Evolutionary conservation across 495 filamentous ascomycete genomes (phyloP).

Genomic region (Haplographium delicatum): DNA sequence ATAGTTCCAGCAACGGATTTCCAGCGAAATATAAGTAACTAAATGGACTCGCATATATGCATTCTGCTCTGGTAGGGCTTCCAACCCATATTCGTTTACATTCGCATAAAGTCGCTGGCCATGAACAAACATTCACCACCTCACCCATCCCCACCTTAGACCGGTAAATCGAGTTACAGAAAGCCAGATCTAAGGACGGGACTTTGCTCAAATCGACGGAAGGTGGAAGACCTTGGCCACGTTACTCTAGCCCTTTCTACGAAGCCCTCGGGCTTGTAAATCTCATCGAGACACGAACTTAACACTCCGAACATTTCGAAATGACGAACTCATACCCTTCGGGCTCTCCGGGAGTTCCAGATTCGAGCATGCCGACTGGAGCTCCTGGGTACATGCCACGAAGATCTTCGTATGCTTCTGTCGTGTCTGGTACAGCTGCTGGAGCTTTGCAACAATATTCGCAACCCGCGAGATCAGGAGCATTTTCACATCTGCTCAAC

Average conservation of each 20-base stretch:
- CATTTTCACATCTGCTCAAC: constrained; percentile 59
- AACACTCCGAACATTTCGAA: not conserved
- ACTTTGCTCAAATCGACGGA: not conserved
- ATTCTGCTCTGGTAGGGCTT: constrained; percentile 23
- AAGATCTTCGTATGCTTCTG: constrained; percentile 72
- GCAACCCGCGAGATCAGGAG: constrained; percentile 43
- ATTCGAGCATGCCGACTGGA: constrained; percentile 32
- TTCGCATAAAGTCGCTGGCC: constrained; percentile 11
- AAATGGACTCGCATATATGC: constrained; percentile 10
- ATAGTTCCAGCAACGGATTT: constrained; percentile 12
- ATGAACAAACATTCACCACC: constrained; percentile 17
- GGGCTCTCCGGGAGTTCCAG: constrained; percentile 28
- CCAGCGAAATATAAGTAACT: constrained; percentile 6
- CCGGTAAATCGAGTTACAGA: constrained; percentile 6
- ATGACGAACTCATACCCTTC: constrained; percentile 29
- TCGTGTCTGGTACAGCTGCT: constrained; percentile 62
- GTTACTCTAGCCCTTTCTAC: not conserved
- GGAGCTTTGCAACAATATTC: constrained; percentile 29
- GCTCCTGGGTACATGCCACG: constrained; percentile 29
- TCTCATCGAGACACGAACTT: constrained; percentile 1
- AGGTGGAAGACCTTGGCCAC: not conserved
- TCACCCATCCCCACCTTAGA: constrained; percentile 18
- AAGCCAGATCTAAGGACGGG: constrained; percentile 8
- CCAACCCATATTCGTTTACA: not conserved
- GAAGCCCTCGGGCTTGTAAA: not conserved